phyloP scores from a whole-genome alignment of 2,329 filamentous ascomycete genomes.

The Neospermospora avenae region DNA sequence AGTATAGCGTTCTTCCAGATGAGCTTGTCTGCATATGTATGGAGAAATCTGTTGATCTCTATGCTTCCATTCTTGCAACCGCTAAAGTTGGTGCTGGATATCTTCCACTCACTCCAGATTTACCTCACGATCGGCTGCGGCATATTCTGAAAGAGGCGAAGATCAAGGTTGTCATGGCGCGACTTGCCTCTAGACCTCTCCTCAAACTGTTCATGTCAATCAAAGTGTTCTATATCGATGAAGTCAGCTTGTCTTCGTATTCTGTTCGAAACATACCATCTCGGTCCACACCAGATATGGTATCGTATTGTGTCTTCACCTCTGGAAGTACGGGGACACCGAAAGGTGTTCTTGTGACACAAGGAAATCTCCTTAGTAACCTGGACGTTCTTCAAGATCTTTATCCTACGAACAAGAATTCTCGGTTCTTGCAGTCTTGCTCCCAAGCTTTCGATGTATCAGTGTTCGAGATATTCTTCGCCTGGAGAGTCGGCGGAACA shows the following conservation, averaged over 20 bases:
- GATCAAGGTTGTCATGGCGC: constrained; percentile 45
- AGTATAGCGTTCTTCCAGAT: constrained; percentile 45
- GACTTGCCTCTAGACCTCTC: constrained; percentile 31
- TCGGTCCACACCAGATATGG: constrained; percentile 17
- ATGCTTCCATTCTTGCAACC: constrained; percentile 69
- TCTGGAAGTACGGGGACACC: constrained; percentile 76
- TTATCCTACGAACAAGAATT: constrained; percentile 53
- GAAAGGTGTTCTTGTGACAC: constrained; percentile 76
- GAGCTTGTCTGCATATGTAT: constrained; percentile 70
- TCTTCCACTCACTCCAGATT: constrained; percentile 73
- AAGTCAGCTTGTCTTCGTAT: constrained; percentile 23
- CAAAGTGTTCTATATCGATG: constrained; percentile 32
- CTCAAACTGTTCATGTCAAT: constrained; percentile 21
- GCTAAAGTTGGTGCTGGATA: constrained; percentile 76
- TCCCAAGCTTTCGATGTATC: constrained; percentile 86
- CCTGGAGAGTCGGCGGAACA: constrained; percentile 75
- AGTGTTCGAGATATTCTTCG: constrained; percentile 86
- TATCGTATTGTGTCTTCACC: constrained; percentile 79
- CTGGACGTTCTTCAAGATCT: constrained; percentile 61
- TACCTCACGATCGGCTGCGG: constrained; percentile 57
- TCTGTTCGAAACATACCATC: constrained; percentile 21
- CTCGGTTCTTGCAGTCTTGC: constrained; percentile 73
- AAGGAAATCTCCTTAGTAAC: constrained; percentile 73
- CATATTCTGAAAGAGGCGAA: constrained; percentile 61
- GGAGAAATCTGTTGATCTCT: constrained; percentile 72